A percentile compares a stretch with the other conserved stretches of the same genome.
Conservation (phyloP, 768 basidiomycete genomes). For the Lyophyllum shimeji region DNA sequence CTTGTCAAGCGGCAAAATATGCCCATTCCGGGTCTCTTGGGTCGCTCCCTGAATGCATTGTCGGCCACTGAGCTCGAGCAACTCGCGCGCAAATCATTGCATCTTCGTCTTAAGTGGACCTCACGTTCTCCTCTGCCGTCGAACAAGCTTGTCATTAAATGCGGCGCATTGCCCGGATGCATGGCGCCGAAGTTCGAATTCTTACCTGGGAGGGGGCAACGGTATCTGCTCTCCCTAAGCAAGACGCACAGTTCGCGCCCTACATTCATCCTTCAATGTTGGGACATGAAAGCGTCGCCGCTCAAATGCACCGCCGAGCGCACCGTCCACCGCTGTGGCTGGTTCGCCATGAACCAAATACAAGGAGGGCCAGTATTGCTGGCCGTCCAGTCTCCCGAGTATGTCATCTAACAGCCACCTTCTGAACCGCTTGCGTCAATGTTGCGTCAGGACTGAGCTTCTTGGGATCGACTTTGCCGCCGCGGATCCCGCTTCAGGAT, state of each 20-base stretch:
- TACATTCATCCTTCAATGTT: conserved; percentile 48
- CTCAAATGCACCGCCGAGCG: conserved; percentile 45
- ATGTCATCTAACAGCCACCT: conserved; percentile 3
- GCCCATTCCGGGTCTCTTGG: conserved; percentile 44
- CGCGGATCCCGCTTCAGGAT: conserved; percentile 34
- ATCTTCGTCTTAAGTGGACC: conserved; percentile 51
- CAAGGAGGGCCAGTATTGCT: conserved; percentile 31
- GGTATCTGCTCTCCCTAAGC: conserved; percentile 49
- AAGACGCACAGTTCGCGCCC: conserved; percentile 20
- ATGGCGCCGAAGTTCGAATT: conserved; percentile 41
- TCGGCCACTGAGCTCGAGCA: conserved; percentile 44
- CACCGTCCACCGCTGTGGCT: conserved; percentile 34
- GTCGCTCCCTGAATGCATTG: conserved; percentile 32
- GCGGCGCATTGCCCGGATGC: conserved; percentile 29
- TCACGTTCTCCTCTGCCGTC: conserved; percentile 34
- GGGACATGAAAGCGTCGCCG: conserved; percentile 42
- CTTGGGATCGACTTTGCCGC: conserved; percentile 38
- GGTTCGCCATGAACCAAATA: conserved; percentile 47
- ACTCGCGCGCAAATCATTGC: conserved; percentile 36
- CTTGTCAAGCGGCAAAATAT: conserved; percentile 42
- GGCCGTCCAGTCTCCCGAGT: conserved; percentile 45
- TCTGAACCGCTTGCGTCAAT: neutral
- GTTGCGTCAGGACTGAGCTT: conserved; percentile 37
- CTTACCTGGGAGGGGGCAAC: conserved; percentile 38
- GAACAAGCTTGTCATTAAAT: conserved; percentile 21